Percentiles rank a stretch among this genome's conserved stretches.
phyloP scores from a whole-genome alignment of 2,329 filamentous ascomycete species.

The Aspergillus carbonarius region DNA sequence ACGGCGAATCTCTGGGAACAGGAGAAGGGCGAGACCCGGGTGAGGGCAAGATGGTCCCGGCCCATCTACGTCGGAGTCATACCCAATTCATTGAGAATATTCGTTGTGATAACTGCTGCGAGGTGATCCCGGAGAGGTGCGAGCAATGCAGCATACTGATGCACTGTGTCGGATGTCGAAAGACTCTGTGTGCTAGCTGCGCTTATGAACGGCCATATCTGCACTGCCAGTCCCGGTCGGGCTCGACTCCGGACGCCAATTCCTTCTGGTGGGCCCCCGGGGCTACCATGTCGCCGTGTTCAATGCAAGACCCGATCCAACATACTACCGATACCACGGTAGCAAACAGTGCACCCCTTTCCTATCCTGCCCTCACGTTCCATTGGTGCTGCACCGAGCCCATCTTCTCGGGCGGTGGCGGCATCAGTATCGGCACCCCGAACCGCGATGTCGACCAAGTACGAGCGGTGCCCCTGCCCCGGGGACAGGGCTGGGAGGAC shows the following conservation, averaged over 20 bases:
- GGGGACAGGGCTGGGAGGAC: slow-evolving; percentile 55
- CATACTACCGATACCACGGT: slow-evolving; percentile 33
- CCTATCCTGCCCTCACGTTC: slow-evolving; percentile 54
- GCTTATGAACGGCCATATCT: slow-evolving; percentile 56
- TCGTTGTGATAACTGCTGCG: slow-evolving; percentile 55
- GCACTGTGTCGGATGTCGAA: slow-evolving; percentile 61
- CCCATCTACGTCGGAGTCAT: slow-evolving; percentile 56
- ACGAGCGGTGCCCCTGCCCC: slow-evolving; percentile 57
- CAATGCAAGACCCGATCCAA: slow-evolving; percentile 55
- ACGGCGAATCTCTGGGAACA: slow-evolving; percentile 57
- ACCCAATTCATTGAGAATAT: slow-evolving; percentile 53
- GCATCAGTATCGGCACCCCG: slow-evolving; percentile 57
- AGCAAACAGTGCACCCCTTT: slow-evolving; percentile 33
- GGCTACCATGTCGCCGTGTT: slow-evolving; percentile 55
- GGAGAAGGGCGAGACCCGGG: slow-evolving; percentile 44
- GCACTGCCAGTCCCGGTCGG: slow-evolving; percentile 22
- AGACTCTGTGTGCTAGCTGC: slow-evolving; percentile 60
- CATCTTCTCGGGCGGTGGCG: slow-evolving; percentile 59
- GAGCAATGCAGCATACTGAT: slow-evolving; percentile 62
- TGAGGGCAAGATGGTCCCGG: slow-evolving; percentile 55
- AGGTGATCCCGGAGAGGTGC: slow-evolving; percentile 55
- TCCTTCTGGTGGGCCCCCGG: slow-evolving; percentile 61
- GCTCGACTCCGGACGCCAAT: slow-evolving; percentile 24
- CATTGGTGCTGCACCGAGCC: slow-evolving; percentile 62
- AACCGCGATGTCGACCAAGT: slow-evolving; percentile 56